phyloP scores from a whole-genome alignment of 73 alveolate genomes.

The Paramecium octaurelia region DNA sequence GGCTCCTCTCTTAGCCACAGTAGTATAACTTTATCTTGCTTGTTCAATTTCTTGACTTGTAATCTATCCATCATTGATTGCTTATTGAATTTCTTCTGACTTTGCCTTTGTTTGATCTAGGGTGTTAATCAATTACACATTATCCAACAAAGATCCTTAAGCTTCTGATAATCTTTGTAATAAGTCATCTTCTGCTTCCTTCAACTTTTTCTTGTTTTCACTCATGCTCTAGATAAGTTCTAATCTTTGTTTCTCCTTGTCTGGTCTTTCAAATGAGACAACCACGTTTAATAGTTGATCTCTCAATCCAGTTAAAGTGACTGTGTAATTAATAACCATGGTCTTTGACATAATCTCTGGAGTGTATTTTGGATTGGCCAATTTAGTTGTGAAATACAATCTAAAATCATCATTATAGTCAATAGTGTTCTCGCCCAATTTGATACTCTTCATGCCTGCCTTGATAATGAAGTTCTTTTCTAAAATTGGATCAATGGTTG shows the following conservation, averaged over 20 bases:
- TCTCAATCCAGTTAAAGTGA: conserved; percentile 96
- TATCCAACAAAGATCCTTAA: conserved; percentile 78
- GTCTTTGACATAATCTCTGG: conserved; percentile 99
- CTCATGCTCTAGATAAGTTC: conserved; percentile 69
- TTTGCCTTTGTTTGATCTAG: conserved; percentile 75
- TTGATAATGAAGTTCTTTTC: conserved; percentile 89
- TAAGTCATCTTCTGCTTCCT: conserved; percentile 56
- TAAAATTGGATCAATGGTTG: conserved; percentile 92
- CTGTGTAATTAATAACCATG: conserved; percentile 96
- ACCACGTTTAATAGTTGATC: conserved; percentile 70
- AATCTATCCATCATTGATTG: conserved; percentile 87
- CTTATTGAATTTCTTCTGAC: conserved; percentile 67
- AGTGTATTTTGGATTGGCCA: conserved; percentile 98
- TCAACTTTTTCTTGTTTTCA: conserved; percentile 38
- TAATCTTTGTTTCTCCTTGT: conserved; percentile 66
- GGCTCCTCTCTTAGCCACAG: conserved; percentile 99
- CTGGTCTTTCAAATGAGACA: conserved; percentile 64
- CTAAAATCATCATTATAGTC: conserved; percentile 87
- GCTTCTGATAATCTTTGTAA: conserved; percentile 58
- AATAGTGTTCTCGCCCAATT: conserved; percentile 85
- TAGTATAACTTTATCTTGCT: conserved; percentile 86
- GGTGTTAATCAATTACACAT: conserved; percentile 76
- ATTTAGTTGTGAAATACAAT: conserved; percentile 98
- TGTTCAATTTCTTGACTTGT: conserved; percentile 95
- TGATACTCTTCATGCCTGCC: conserved; percentile 82